These are phyloP conservation scores for Pseudocercospora fuligena DNA, from an alignment of 2,329 filamentous ascomycete genomes.

Conservation along the genomic window DNA sequence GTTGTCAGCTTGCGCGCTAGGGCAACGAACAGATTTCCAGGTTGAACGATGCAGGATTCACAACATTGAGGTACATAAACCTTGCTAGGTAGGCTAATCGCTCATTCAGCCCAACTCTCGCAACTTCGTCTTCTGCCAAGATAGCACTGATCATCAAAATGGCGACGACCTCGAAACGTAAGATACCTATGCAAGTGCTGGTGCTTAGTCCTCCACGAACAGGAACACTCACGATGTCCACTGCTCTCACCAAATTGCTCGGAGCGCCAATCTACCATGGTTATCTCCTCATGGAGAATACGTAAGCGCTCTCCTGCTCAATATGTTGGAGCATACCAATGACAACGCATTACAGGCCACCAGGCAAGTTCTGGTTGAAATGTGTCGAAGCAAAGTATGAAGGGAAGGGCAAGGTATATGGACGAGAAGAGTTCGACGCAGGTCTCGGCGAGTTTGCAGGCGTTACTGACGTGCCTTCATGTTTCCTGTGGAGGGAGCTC, in stretches of 20 bases:
- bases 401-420: background rate
- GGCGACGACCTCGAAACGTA: background rate
- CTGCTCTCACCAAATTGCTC: background rate
- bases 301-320: background rate
- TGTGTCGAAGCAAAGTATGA: slow-evolving; percentile 3
- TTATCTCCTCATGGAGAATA: background rate
- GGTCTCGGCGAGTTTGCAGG: background rate
- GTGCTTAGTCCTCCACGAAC: background rate
- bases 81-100: background rate
- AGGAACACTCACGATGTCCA: background rate
- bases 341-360: background rate
- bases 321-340: background rate
- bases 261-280: background rate
- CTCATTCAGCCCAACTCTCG: background rate
- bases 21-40: background rate
- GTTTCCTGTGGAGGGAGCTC: slow-evolving; percentile 34
- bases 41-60: background rate
- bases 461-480: background rate
- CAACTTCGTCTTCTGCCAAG: background rate
- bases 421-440: background rate
- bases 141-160: background rate
- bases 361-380: background rate
- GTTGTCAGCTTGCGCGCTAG: background rate
- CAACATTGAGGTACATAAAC: background rate
- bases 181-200: slow-evolving; percentile 1